These are phyloP conservation scores for Thelephora aurantiotincta DNA, from an alignment of 768 basidiomycete genomes.

Conservation along the genomic window DNA sequence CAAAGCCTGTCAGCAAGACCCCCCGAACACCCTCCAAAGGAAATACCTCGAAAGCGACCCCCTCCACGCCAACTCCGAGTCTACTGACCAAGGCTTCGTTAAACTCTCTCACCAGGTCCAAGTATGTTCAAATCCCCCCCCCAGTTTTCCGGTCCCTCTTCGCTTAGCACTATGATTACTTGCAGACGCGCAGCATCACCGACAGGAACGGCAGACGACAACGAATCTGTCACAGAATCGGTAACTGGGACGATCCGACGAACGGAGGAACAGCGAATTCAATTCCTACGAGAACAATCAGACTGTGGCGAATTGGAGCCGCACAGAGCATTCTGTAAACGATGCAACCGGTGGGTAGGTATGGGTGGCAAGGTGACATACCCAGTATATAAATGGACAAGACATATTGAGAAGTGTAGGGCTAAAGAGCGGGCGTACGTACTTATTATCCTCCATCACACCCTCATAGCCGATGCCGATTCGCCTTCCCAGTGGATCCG, in stretches of 20 bases:
- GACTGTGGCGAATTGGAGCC: constrained; percentile 42
- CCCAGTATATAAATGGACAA: constrained; percentile 46
- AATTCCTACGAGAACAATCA: constrained; percentile 49
- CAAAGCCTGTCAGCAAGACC: constrained; percentile 13
- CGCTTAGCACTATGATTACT: neutral
- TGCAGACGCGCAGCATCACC: constrained; percentile 9
- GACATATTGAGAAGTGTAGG: constrained; percentile 38
- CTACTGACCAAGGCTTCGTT: constrained; percentile 2
- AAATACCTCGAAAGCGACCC: constrained; percentile 4
- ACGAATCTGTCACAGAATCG: constrained; percentile 40
- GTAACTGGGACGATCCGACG: constrained; percentile 24
- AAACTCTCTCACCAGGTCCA: neutral
- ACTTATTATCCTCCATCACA: neutral
- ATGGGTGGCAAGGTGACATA: constrained; percentile 44
- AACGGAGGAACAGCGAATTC: constrained; percentile 45
- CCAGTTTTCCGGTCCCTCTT: neutral
- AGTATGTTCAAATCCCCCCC: neutral
- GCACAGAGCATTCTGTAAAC: constrained; percentile 41
- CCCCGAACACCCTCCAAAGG: neutral
- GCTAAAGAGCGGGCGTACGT: constrained; percentile 19
- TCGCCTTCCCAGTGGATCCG: constrained; percentile 5
- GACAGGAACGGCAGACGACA: constrained; percentile 29
- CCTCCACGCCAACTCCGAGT: constrained; percentile 6
- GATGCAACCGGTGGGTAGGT: constrained; percentile 41
- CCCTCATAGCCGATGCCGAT: neutral